Base-by-base conservation (phyloP, 768 basidiomycete genomes). In the Suillus lakei region DNA sequence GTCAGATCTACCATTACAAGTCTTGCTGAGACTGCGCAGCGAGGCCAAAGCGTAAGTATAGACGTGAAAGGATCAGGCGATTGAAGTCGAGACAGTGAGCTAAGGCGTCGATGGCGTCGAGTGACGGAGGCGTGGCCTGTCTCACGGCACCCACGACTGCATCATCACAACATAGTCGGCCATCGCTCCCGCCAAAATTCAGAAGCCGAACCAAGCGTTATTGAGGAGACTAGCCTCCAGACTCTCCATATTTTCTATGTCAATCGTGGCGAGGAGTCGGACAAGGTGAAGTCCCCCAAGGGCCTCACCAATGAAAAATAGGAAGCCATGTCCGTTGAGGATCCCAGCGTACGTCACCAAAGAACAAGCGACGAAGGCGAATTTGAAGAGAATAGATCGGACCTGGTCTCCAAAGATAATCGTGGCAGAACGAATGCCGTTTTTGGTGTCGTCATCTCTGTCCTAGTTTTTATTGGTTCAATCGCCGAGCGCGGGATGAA, bases 371-470 rank as follows among this genome's bases (percentile, higher is more conserved):
- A 92, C 90, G 7, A 83, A 50, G 0, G 84, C 85, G 70, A 89
- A 88, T 41, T 71, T 64, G 12, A 84, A 72, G 41, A 91, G 82
- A 66, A 91, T 79, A 0, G 86, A 83, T 2, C 85, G 81, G 43
- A 90, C 86, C 74, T 83, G 82, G 4, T 80, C 75, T 16, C 88
- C 90, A 71, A 91, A 92, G 18, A 91, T 81, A 55, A 92, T 84
- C 0, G 91, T 91, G 28, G 90, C 92, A 9, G 91, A 92, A 65
- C 86, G 86, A 50, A 93, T 86, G 26, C 89, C 89, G 64, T 85
- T 86, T 60, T 85, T 83, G 54, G 88, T 74, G 74, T 93, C 92
- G 77, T 93, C 92, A 62, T 82, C 75, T 64, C 89, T 88, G 75
- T 94, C 92, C 80, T 92, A 83, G 73, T 65, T 84, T 67, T 13